These are phyloP conservation scores for Dactylonectria macrodidyma DNA, from an alignment of 2,329 filamentous ascomycete species.

Conservation along the genomic window DNA sequence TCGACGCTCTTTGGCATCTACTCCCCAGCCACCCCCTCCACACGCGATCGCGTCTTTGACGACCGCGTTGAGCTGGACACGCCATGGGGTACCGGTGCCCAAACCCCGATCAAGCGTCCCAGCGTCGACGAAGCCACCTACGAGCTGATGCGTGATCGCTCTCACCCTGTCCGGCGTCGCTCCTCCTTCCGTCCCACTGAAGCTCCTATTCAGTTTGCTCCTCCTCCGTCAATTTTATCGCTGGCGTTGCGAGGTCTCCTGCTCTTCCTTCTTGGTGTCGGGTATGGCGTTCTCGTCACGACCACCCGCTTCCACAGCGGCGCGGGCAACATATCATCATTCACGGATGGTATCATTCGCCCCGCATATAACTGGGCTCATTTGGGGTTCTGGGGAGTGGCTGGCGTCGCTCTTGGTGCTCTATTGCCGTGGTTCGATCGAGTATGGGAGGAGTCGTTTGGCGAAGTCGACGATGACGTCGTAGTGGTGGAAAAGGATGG, in stretches of 20 bases:
- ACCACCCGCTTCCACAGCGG: constrained; percentile 81
- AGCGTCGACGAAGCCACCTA: constrained; percentile 62
- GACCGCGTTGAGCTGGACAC: constrained; percentile 72
- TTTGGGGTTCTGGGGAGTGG: constrained; percentile 84
- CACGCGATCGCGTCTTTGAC: constrained; percentile 60
- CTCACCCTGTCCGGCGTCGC: constrained; percentile 52
- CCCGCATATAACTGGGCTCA: constrained; percentile 73
- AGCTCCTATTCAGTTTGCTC: constrained; percentile 46
- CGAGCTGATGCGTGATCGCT: constrained; percentile 60
- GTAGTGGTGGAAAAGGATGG: constrained; percentile 48
- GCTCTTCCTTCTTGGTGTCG: constrained; percentile 84
- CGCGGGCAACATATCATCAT: constrained; percentile 70
- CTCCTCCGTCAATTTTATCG: constrained; percentile 58
- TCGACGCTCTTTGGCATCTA: constrained; percentile 96
- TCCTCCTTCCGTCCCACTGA: constrained; percentile 53
- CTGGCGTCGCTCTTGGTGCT: constrained; percentile 83
- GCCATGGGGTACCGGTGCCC: constrained; percentile 84
- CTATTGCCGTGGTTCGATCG: constrained; percentile 88
- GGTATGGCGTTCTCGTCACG: constrained; percentile 85
- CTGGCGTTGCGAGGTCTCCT: constrained; percentile 71
- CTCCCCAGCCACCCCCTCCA: constrained; percentile 74
- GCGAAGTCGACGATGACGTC: constrained; percentile 52
- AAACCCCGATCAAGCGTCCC: constrained; percentile 71
- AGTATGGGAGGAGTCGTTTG: constrained; percentile 74
- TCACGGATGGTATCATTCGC: constrained; percentile 64